phyloP scores from a whole-genome alignment of 345 rosid species.

The Zanthoxylum bungeanum region DNA sequence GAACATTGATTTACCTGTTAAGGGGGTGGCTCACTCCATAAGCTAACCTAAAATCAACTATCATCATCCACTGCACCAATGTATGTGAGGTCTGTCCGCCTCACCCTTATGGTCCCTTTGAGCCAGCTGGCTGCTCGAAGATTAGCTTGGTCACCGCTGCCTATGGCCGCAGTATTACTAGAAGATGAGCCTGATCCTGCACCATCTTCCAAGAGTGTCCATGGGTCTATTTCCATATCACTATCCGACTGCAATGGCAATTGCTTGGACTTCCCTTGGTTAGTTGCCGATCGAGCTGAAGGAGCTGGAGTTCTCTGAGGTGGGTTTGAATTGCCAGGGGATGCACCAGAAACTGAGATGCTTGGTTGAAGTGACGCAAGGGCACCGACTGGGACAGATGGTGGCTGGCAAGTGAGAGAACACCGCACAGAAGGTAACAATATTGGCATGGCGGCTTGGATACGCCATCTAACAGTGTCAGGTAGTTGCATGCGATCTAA shows the following conservation, averaged over 20 bases:
- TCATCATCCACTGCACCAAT: conserved; percentile 91
- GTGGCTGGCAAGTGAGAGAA: conserved; percentile 68
- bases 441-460: conserved; percentile 91
- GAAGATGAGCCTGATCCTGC: conserved; percentile 68
- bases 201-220: conserved; percentile 95
- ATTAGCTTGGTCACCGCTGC: conserved; percentile 67
- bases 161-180: conserved; percentile 40
- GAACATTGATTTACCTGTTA: conserved; percentile 25
- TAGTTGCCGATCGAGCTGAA: conserved; percentile 34
- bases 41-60: conserved; percentile 49
- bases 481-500: conserved; percentile 89
- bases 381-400: conserved; percentile 57
- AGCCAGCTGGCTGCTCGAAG: conserved; percentile 89
- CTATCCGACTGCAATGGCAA: conserved; percentile 47
- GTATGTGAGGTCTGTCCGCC: conserved; percentile 80
- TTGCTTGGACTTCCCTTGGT: conserved; percentile 60
- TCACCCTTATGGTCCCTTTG: conserved; percentile 90
- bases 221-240: conserved; percentile 77
- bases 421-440: conserved; percentile 60
- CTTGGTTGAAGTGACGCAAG: conserved; percentile 61
- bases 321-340: conserved; percentile 31
- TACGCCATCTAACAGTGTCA: conserved; percentile 79
- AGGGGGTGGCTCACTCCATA: conserved; percentile 24
- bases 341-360: conserved; percentile 35
- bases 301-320: conserved; percentile 47